phyloP scores from a whole-genome alignment of 768 basidiomycete genomes.

The Vishniacozyma victoriae region DNA sequence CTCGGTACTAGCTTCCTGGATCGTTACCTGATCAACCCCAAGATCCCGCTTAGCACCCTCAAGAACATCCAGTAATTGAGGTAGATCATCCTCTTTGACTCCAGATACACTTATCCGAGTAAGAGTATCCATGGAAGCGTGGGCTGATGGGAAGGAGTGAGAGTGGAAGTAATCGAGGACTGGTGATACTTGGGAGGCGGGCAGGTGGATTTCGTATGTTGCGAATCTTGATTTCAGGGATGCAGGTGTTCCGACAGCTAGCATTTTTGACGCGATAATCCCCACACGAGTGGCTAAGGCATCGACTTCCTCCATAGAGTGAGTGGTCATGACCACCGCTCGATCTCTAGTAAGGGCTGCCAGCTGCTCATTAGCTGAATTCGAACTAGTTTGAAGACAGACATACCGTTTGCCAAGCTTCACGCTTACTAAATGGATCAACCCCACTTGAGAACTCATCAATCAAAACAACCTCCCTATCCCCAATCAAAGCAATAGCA shows the following conservation, averaged over 20 bases:
- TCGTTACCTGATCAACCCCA: constrained; percentile 12
- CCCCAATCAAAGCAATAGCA: constrained; percentile 70
- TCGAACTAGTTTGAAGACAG: constrained; percentile 57
- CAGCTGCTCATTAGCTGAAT: constrained; percentile 7
- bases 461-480: constrained; percentile 69
- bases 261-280: constrained; percentile 64
- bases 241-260: constrained; percentile 67
- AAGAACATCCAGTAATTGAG: constrained; percentile 9
- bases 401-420: constrained; percentile 73
- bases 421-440: constrained; percentile 74
- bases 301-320: constrained; percentile 80
- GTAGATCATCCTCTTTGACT: constrained; percentile 17
- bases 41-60: constrained; percentile 13
- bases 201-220: constrained; percentile 69
- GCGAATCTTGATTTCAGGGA: constrained; percentile 63
- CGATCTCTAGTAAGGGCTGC: constrained; percentile 24
- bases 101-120: constrained; percentile 25
- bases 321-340: constrained; percentile 46
- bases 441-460: constrained; percentile 80
- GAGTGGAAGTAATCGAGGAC: constrained; percentile 9
- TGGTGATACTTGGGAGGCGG: constrained; percentile 5
- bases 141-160: constrained; percentile 10
- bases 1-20: constrained; percentile 32
- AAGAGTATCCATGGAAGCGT: constrained; percentile 13
- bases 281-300: constrained; percentile 70